These are phyloP conservation scores for Agaricus blazei DNA, from an alignment of 768 basidiomycete genomes.

Conservation along the genomic window DNA sequence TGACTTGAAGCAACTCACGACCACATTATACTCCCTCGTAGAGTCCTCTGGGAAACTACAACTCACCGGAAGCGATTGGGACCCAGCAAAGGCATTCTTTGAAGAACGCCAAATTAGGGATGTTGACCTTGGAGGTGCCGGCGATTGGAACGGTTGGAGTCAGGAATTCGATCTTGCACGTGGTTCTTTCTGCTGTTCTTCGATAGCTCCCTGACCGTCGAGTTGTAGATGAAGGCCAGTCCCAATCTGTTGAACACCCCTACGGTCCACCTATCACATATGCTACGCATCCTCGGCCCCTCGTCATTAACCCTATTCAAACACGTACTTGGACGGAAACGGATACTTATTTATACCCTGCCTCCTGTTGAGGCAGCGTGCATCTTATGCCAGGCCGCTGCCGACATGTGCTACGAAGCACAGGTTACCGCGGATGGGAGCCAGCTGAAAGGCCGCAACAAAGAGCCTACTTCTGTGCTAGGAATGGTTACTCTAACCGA, in stretches of 20 bases:
- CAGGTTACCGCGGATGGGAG: constrained; percentile 28
- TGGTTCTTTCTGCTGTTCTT: constrained; percentile 5
- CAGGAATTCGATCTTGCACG: constrained; percentile 56
- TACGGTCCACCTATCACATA: constrained; percentile 67
- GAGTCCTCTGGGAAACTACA: constrained; percentile 44
- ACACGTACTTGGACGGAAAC: constrained; percentile 64
- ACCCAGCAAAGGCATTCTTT: constrained; percentile 57
- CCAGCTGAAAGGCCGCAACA: constrained; percentile 16
- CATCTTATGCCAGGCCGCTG: constrained; percentile 67
- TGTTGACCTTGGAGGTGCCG: constrained; percentile 49
- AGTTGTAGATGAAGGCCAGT: constrained; percentile 17
- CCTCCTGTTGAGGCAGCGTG: constrained; percentile 81
- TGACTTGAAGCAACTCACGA: constrained; percentile 56
- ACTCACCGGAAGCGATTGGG: constrained; percentile 55
- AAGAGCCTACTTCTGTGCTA: constrained; percentile 58
- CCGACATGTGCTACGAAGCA: constrained; percentile 41
- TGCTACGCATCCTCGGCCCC: constrained; percentile 74
- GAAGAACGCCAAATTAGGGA: constrained; percentile 51
- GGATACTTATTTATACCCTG: constrained; percentile 75
- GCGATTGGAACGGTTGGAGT: constrained; percentile 66
- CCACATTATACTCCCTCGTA: constrained; percentile 45
- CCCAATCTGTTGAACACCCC: constrained; percentile 26
- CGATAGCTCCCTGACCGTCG: not conserved
- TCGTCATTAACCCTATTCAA: constrained; percentile 77
- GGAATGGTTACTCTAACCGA: constrained; percentile 81